Percentiles rank a stretch among this genome's conserved stretches.
Conservation (phyloP, 345 rosid genomes). For the Trapa incisa region DNA sequence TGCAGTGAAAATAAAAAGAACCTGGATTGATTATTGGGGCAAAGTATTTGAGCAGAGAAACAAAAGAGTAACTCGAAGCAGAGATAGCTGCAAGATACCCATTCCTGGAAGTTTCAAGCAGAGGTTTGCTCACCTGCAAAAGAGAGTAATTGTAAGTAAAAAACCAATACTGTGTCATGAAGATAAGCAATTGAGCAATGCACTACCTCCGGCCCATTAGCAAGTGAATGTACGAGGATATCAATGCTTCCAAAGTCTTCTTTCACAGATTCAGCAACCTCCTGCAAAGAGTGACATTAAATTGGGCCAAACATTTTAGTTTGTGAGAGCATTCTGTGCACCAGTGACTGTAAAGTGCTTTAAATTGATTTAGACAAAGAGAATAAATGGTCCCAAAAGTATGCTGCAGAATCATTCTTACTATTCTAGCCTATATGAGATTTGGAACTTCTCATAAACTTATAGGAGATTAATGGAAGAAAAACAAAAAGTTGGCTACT, state of each 20-base stretch:
- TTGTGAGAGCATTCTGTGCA: not conserved
- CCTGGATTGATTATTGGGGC: conserved; percentile 46
- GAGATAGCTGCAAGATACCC: conserved; percentile 45
- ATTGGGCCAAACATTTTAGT: not conserved
- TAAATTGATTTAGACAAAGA: not conserved
- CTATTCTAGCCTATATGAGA: not conserved
- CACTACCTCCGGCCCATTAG: conserved; percentile 58
- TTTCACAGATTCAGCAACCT: conserved; percentile 44
- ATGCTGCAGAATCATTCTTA: not conserved
- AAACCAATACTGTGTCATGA: not conserved
- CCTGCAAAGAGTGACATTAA: conserved; percentile 20
- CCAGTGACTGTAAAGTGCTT: not conserved
- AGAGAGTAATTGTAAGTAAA: not conserved
- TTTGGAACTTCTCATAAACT: not conserved
- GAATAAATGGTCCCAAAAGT: not conserved
- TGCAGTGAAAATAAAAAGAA: not conserved
- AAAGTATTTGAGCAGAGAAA: conserved; percentile 33
- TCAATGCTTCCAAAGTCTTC: conserved; percentile 60
- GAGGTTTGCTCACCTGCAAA: conserved; percentile 30
- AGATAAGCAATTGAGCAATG: not conserved
- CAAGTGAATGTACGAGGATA: conserved; percentile 63
- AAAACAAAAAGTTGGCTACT: not conserved
- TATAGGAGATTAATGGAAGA: not conserved
- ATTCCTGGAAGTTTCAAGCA: conserved; percentile 33
- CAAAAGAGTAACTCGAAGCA: conserved; percentile 37